Base-by-base conservation (phyloP, 1,139 yeast genomes). In the Yamadazyma taylorii region DNA sequence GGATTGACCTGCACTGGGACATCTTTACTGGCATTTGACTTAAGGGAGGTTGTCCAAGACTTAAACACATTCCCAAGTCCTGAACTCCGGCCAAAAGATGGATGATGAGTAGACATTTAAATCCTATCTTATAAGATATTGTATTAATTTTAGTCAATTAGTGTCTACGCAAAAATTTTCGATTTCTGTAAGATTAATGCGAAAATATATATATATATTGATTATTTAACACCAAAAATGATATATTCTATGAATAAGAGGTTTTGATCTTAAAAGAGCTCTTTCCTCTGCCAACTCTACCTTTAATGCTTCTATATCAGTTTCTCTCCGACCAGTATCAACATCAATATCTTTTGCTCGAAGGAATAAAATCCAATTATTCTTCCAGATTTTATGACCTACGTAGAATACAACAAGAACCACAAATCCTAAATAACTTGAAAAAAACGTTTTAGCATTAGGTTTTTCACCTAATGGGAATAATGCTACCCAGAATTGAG, bases 1-100 rank as follows among this genome's bases (percentile, higher is more conserved):
- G 86, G 81, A 40, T 75, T 75, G 30, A 74, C 68, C 32, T 65
- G 60, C 4, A 69, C 71, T 0, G 78, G 75, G 0, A 73, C 61
- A 49, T 53, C 50, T 28, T 60, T 53, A 28, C 55, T 56, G 36
- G 51, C 53, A 9, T 64, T 38, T 3, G 69, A 46, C 46, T 74
- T 75, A 46, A 79, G 67, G 2, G 82, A 64, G 45, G 68, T 74
- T 1, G 84, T 70, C 43, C 80, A 58, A 0, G 82, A 72, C 51
- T 75, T 77, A 57, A 81, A 68, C 36, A 78, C 79, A 40, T 64
- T 68, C 3, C 76, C 70, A 30, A 73, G 40, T 5, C 75, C 73
- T 11, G 69, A 58, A 32, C 60, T 47, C 35, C 57, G 42, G n/a
- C 60, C 55, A 38, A 65, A 59, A 24, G 52, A 48, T 14, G 72